These are phyloP conservation scores for Priceomyces medius DNA, from an alignment of 805 yeast species.

Conservation along the genomic window DNA sequence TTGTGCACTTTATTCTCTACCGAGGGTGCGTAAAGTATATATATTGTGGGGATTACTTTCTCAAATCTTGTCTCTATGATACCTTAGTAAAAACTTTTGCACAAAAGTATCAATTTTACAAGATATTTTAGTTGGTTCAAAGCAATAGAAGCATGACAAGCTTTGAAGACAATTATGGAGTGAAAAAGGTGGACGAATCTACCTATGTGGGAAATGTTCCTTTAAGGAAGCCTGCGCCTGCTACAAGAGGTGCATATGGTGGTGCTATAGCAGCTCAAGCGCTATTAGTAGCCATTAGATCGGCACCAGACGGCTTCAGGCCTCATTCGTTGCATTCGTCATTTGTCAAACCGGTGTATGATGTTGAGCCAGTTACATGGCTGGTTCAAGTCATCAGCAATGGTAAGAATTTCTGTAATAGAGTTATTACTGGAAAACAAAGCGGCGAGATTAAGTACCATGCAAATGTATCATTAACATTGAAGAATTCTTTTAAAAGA, in stretches of 20 bases:
- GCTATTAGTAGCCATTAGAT: constrained; percentile 28
- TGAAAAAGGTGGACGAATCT: constrained; percentile 13
- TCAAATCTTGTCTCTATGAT: not conserved
- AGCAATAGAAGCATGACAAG: not conserved
- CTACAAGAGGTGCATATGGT: constrained; percentile 30
- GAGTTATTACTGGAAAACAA: constrained; percentile 28
- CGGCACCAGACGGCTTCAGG: constrained; percentile 26
- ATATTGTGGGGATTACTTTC: not conserved
- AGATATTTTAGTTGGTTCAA: no score
- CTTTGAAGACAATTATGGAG: constrained; percentile 17
- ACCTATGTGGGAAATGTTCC: constrained; percentile 19
- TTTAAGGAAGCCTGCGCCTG: constrained; percentile 24
- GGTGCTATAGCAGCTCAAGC: constrained; percentile 39
- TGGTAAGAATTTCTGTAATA: constrained; percentile 37
- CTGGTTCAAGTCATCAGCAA: constrained; percentile 29
- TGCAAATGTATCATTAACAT: constrained; percentile 35
- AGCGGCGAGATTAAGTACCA: constrained; percentile 23
- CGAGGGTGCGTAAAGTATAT: no score
- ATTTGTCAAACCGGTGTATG: constrained; percentile 23
- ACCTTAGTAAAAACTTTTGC: not conserved
- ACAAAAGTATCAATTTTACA: not conserved
- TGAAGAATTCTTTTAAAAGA: constrained; percentile 25
- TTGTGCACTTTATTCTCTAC: no score
- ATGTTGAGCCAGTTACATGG: constrained; percentile 24
- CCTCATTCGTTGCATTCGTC: constrained; percentile 39